These are phyloP conservation scores for Acanthamoeba royreba DNA, from an alignment of 208 protist species.

Conservation along the genomic window DNA sequence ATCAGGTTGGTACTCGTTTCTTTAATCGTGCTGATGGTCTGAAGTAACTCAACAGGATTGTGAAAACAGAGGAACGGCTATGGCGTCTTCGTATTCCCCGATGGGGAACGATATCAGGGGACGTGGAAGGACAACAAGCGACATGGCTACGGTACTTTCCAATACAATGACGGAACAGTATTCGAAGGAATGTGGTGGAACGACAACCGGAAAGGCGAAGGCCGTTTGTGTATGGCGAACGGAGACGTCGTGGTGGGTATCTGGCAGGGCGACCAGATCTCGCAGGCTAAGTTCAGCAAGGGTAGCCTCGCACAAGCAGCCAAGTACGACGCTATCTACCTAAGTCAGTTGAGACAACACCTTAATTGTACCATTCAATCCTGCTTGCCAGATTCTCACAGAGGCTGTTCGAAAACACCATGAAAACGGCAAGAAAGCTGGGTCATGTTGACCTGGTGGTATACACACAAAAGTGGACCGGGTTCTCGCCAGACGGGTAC, in stretches of 20 bases:
- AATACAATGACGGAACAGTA: not conserved
- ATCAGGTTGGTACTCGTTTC: not conserved
- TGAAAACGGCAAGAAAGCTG: not conserved
- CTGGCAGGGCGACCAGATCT: not conserved
- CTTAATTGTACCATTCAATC: not conserved
- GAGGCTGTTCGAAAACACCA: not conserved
- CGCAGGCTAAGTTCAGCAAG: not conserved
- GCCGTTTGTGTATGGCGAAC: not conserved
- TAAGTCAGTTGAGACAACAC: not conserved
- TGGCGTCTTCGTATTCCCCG: not conserved
- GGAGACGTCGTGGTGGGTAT: not conserved
- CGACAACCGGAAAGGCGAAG: not conserved
- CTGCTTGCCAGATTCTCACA: not conserved
- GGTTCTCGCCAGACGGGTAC: not conserved
- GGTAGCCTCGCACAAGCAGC: not conserved
- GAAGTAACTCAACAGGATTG: not conserved
- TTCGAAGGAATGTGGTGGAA: conserved; percentile 1
- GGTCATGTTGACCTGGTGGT: not conserved
- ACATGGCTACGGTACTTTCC: not conserved
- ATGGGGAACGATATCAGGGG: not conserved
- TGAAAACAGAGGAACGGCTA: not conserved
- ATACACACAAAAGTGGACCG: not conserved
- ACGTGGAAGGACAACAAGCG: conserved; percentile 10
- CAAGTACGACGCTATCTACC: not conserved
- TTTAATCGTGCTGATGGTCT: not conserved